Base-by-base conservation (phyloP, 2,329 filamentous ascomycete genomes). In the Blastomyces silverae region DNA sequence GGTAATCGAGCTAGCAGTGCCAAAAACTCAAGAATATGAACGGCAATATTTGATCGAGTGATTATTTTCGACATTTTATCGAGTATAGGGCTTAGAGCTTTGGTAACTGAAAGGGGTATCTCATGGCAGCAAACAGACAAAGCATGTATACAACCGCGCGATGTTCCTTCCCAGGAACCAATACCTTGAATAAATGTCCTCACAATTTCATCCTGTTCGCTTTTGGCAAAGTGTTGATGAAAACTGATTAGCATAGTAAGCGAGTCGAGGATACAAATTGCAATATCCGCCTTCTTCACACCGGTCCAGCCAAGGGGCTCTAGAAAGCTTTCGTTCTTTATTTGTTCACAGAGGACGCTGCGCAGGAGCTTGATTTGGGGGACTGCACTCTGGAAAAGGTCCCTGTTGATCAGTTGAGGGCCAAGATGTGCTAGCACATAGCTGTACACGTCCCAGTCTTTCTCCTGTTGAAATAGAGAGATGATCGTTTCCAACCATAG, bases 1-100 rank as follows among this genome's bases (percentile, higher is more conserved):
- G 90, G 91, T 65, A 97, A 80, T 46, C 93, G 88, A 63, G 92
- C 92, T 37, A 99, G 83, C 61, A 91, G 89, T 11, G 91, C 90
- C n/a, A 99, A 81, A 72, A 99, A 97, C 73, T 99, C 94, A 61
- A 99, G 82, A 66, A 99, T 96, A 73, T 99, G 94, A 67, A 97
- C 89, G 11, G 93, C 92, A 46, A 97, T 89, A 64, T 92, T 87
- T 7, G 91, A 88, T 71, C 96, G 92, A 0, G 94, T 97, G 72
- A 99, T 96, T 72, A 97, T 95, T 70, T 92, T 91, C 0, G 92
- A 89, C 90, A 99, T 96, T 74, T 91, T 93, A 71, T 92, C 89
- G 64, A 99, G 82, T 69, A 97, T 91, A 57, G 87, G 89, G 57
- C 93, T 89, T 66, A 97, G 82, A 25, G 87, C 89, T 73, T 93